These are phyloP conservation scores for Helianthus tuberosus DNA, from an alignment of 129 eudicot species.

Conservation along the genomic window DNA sequence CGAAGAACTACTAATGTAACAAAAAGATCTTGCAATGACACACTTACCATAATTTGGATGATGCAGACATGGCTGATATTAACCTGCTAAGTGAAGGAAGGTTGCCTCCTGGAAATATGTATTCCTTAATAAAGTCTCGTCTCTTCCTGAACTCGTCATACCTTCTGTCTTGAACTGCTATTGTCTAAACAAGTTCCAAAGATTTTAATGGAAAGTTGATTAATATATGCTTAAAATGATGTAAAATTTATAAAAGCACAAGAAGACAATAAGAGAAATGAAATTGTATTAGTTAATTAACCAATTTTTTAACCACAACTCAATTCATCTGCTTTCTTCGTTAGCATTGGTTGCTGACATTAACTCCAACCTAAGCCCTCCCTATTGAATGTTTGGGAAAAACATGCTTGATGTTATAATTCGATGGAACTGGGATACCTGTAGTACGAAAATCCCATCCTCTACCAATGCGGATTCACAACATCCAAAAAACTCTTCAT, in stretches of 20 bases:
- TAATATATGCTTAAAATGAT: too few relatives aligned
- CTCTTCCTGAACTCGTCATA: constrained; percentile 62
- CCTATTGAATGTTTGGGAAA: too few relatives aligned
- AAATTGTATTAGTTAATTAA: too few relatives aligned
- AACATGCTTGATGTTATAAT: too few relatives aligned
- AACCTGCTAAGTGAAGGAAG: constrained; percentile 66
- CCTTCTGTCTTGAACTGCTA: constrained; percentile 62
- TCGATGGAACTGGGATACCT: constrained; percentile 37
- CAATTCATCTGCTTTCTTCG: too few relatives aligned
- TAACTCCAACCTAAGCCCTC: too few relatives aligned
- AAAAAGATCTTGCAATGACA: too few relatives aligned
- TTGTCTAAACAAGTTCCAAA: constrained; percentile 39
- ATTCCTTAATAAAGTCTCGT: constrained; percentile 65
- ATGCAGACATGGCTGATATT: constrained; percentile 73
- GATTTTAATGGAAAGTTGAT: too few relatives aligned
- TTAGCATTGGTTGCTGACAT: too few relatives aligned
- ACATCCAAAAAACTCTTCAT: constrained; percentile 67
- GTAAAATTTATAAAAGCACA: too few relatives aligned
- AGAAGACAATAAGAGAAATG: too few relatives aligned
- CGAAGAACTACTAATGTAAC: background rate
- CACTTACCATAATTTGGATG: constrained; percentile 30
- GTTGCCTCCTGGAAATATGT: constrained; percentile 78
- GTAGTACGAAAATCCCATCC: constrained; percentile 64
- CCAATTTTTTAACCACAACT: too few relatives aligned
- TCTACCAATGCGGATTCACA: constrained; percentile 67